phyloP scores from a whole-genome alignment of 2,329 filamentous ascomycete genomes.

The Lithohypha guttulata region DNA sequence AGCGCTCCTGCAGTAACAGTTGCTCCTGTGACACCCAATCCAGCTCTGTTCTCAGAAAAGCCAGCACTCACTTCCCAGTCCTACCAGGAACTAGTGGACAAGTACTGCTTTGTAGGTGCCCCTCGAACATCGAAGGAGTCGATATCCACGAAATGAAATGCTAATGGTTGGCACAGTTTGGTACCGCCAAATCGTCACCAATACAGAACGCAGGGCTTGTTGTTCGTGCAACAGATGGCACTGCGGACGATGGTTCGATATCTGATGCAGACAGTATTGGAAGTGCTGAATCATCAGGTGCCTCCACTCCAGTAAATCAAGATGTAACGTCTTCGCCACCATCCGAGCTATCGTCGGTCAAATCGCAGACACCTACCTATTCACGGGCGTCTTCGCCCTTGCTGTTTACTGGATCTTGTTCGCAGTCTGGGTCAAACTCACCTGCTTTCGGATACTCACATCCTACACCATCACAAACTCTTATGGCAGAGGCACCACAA shows the following conservation, averaged over 20 bases:
- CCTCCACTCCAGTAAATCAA: conserved; percentile 18
- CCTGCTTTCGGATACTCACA: conserved; percentile 35
- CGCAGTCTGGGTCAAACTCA: conserved; percentile 30
- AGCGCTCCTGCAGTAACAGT: conserved; percentile 15
- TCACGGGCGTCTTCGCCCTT: conserved; percentile 34
- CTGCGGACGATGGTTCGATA: conserved; percentile 25
- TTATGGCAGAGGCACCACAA: conserved; percentile 33
- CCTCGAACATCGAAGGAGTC: conserved; percentile 24
- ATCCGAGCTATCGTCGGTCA: conserved; percentile 11
- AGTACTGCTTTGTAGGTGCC: conserved; percentile 98
- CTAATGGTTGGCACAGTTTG: conserved; percentile 35
- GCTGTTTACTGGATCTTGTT: conserved; percentile 30
- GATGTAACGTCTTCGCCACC: conserved; percentile 12
- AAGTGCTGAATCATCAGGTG: conserved; percentile 22
- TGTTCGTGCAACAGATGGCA: conserved; percentile 26
- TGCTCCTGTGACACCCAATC: conserved; percentile 35
- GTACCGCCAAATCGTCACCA: conserved; percentile 33
- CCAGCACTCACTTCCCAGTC: conserved; percentile 72
- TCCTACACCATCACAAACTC: conserved; percentile 30
- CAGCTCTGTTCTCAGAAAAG: conserved; percentile 49
- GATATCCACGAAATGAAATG: conserved; percentile 19
- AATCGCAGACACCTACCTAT: conserved; percentile 26
- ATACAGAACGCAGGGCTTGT: conserved; percentile 31
- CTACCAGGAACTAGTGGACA: conserved; percentile 94
- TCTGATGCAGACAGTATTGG: conserved; percentile 19